These are phyloP conservation scores for Amanita pallidorosea DNA, from an alignment of 768 basidiomycete genomes.

Conservation along the genomic window DNA sequence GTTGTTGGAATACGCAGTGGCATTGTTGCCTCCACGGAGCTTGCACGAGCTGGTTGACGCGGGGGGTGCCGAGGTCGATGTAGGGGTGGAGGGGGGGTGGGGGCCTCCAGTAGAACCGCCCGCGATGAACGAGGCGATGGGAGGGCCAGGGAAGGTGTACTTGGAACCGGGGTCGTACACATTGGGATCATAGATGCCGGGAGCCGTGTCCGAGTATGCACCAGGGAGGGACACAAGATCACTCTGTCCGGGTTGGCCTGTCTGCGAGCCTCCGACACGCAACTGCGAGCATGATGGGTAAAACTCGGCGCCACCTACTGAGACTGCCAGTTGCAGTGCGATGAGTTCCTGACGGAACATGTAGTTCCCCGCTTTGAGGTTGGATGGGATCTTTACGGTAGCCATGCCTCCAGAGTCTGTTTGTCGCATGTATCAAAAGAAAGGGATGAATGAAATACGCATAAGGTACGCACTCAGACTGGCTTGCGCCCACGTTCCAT, in stretches of 20 bases:
- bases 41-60: neutral
- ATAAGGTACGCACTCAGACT: neutral
- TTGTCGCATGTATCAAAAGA: neutral
- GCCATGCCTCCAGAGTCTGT: slow-evolving; percentile 31
- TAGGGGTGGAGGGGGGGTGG: neutral
- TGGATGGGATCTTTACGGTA: slow-evolving; percentile 32
- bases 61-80: neutral
- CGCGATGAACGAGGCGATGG: slow-evolving; percentile 29
- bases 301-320: slow-evolving; percentile 64
- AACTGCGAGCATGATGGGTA: slow-evolving; percentile 65
- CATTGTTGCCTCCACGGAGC: neutral
- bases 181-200: slow-evolving; percentile 39
- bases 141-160: slow-evolving; percentile 43
- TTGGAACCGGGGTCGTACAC: slow-evolving; percentile 19
- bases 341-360: slow-evolving; percentile 75
- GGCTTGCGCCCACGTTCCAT: slow-evolving; percentile 10
- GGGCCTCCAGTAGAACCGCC: neutral
- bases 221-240: slow-evolving; percentile 64
- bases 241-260: slow-evolving; percentile 29
- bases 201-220: slow-evolving; percentile 58
- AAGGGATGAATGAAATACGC: neutral
- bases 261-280: slow-evolving; percentile 40
- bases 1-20: neutral
- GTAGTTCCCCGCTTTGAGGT: slow-evolving; percentile 59
- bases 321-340: slow-evolving; percentile 54